These are phyloP conservation scores for Paramecium tetraurelia DNA, from an alignment of 73 alveolate species.

Conservation along the genomic window DNA sequence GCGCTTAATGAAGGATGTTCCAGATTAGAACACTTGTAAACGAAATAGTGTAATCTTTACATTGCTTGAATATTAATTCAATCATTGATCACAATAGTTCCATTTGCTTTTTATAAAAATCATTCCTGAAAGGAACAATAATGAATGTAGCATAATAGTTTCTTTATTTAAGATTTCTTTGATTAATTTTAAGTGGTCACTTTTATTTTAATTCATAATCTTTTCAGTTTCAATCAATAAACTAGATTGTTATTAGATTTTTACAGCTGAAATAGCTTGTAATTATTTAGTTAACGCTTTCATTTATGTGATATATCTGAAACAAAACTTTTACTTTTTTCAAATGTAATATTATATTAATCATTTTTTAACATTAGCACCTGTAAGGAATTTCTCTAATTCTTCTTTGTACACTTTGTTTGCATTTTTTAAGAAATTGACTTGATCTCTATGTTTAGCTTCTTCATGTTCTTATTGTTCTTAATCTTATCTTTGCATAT, in stretches of 20 bases:
- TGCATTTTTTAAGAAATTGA: slow-evolving; percentile 53
- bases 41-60: too few relatives aligned
- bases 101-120: neutral
- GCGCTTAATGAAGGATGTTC: neutral
- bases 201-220: too few relatives aligned
- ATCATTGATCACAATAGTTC: neutral
- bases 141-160: too few relatives aligned
- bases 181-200: too few relatives aligned
- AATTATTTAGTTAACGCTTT: neutral
- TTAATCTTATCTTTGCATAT: slow-evolving; percentile 30
- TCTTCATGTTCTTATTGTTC: slow-evolving; percentile 64
- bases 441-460: slow-evolving; percentile 50
- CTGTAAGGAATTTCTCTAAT: slow-evolving; percentile 57
- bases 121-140: too few relatives aligned
- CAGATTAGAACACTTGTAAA: neutral
- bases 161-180: too few relatives aligned
- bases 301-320: neutral
- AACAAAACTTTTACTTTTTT: neutral
- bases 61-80: neutral
- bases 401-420: slow-evolving; percentile 57
- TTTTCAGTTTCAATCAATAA: too few relatives aligned
- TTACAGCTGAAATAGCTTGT: neutral
- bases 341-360: neutral
- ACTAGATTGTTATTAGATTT: too few relatives aligned
- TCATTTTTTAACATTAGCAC: slow-evolving; percentile 21